Conservation (phyloP, 352 stramenopile genomes). For the Globisporangium orthogonon region DNA sequence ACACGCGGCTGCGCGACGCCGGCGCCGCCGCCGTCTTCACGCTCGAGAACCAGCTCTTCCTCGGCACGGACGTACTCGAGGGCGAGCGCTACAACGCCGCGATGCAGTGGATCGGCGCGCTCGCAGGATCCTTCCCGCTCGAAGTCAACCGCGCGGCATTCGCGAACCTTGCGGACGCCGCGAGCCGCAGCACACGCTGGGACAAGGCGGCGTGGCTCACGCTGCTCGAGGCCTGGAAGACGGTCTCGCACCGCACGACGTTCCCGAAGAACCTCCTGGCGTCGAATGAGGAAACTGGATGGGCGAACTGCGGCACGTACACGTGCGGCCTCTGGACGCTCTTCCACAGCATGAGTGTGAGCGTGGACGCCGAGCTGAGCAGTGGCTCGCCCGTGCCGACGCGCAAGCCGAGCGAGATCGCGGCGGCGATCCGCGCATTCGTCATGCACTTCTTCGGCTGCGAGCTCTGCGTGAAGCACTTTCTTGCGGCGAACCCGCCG, state of each 20-base stretch:
- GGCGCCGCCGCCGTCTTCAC: slow-evolving; percentile 58
- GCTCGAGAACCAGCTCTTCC: slow-evolving; percentile 71
- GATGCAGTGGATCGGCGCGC: slow-evolving; percentile 54
- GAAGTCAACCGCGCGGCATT: slow-evolving; percentile 54
- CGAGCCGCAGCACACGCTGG: slow-evolving; percentile 43
- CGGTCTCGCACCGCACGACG: slow-evolving; percentile 25
- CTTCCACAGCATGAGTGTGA: slow-evolving; percentile 71
- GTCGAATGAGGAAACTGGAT: slow-evolving; percentile 39
- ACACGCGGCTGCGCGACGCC: slow-evolving; percentile 58
- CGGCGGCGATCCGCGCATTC: slow-evolving; percentile 57
- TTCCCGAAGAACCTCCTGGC: slow-evolving; percentile 62
- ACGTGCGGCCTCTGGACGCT: slow-evolving; percentile 80
- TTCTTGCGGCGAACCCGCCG: slow-evolving; percentile 56
- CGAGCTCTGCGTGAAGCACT: slow-evolving; percentile 70
- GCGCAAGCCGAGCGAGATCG: slow-evolving; percentile 52
- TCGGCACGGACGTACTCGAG: slow-evolving; percentile 51
- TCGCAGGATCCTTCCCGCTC: slow-evolving; percentile 56
- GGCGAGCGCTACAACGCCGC: slow-evolving; percentile 57
- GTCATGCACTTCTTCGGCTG: slow-evolving; percentile 83
- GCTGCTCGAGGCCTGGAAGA: slow-evolving; percentile 64
- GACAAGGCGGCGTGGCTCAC: slow-evolving; percentile 46
- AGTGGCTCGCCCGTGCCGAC: slow-evolving; percentile 15
- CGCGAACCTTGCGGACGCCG: slow-evolving; percentile 24
- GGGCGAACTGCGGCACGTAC: slow-evolving; percentile 63
- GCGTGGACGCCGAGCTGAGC: slow-evolving; percentile 17